A percentile compares a stretch with the other conserved stretches of the same genome.
phyloP scores from a whole-genome alignment of 2,329 filamentous ascomycete genomes.

The Apiospora arundinis region DNA sequence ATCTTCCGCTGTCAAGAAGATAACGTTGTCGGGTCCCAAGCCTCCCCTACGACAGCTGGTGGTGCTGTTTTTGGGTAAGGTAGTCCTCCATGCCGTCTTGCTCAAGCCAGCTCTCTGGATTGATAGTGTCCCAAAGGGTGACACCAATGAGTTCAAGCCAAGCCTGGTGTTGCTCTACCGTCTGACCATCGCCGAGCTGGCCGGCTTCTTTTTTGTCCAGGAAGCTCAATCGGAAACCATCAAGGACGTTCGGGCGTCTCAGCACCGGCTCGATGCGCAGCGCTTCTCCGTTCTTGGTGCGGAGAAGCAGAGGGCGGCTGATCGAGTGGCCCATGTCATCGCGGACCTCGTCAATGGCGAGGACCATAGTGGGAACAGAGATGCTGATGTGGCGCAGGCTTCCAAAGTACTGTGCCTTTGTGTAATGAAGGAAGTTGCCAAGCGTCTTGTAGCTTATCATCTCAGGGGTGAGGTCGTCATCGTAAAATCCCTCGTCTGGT shows the following conservation, averaged over 20 bases:
- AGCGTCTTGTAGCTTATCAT: neutral
- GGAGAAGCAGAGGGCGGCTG: neutral
- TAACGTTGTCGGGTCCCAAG: neutral
- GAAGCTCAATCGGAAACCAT: neutral
- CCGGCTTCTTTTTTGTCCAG: neutral
- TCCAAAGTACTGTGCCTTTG: neutral
- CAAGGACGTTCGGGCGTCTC: accelerated
- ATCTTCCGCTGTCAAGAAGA: neutral
- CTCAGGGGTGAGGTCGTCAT: neutral
- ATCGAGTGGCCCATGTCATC: neutral
- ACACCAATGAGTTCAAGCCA: neutral
- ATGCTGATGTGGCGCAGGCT: neutral
- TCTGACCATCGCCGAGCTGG: neutral
- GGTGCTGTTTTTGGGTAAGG: neutral
- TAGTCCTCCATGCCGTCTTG: neutral
- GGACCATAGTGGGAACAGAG: accelerated
- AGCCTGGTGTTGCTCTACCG: neutral
- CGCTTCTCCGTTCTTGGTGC: neutral
- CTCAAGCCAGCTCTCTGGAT: neutral
- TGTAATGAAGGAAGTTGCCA: neutral
- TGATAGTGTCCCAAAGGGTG: neutral
- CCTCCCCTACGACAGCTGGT: neutral
- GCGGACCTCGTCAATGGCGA: neutral
- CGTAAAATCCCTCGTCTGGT: neutral
- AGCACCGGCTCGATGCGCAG: neutral